Evolutionary conservation across 176 grass and related monocot genomes (phyloP).

Genomic region (Ensete ventricosum): DNA sequence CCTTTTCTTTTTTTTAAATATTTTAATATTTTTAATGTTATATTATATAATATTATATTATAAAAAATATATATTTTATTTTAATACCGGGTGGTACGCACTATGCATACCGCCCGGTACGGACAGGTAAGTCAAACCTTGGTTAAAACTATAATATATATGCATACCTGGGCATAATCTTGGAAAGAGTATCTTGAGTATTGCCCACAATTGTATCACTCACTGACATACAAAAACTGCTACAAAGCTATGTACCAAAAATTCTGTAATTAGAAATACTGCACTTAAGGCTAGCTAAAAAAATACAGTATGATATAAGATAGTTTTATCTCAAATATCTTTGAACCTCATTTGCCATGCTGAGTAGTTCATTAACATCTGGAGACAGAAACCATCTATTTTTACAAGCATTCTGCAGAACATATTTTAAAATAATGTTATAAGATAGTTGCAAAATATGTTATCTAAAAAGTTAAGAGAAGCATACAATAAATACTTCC

Average conservation of each 20-base stretch:
- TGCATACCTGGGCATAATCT: conserved; percentile 51
- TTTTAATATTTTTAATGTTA: too few species aligned
- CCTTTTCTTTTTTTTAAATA: too few species aligned
- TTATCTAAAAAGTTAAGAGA: background rate
- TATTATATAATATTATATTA: too few species aligned
- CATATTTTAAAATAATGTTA: background rate
- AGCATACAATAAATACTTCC: too few species aligned
- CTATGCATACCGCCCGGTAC: conserved; percentile 35
- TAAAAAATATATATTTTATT: too few species aligned
- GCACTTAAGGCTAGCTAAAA: background rate
- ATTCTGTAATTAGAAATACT: conserved; percentile 31
- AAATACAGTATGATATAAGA: background rate
- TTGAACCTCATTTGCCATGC: conserved; percentile 69
- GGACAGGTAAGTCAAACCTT: too few species aligned
- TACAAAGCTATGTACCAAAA: conserved; percentile 41
- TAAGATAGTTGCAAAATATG: background rate
- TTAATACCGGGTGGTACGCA: too few species aligned
- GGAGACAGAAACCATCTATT: conserved; percentile 55
- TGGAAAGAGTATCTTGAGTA: conserved; percentile 43
- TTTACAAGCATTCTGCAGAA: conserved; percentile 80
- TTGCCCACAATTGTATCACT: conserved; percentile 21
- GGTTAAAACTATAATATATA: background rate
- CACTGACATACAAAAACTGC: conserved; percentile 52
- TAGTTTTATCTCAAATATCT: conserved; percentile 5
- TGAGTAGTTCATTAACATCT: conserved; percentile 50